Evolutionary conservation across 2,329 filamentous ascomycete species (phyloP).

Genomic region (Aspergillus pseudotamarii): DNA sequence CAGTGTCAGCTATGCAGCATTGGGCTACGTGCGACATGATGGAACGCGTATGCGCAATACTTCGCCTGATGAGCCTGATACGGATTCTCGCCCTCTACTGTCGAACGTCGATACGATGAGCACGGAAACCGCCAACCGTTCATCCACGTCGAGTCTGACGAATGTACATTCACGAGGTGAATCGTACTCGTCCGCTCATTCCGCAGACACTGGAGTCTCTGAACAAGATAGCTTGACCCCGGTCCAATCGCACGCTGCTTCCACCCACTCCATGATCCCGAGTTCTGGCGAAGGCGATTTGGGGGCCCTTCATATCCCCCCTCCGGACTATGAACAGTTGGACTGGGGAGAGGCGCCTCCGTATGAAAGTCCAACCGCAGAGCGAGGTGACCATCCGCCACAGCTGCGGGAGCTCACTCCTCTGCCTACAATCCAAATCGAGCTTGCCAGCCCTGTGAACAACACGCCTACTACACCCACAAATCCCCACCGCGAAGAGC

Average conservation of each 20-base stretch:
- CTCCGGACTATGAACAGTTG: slow-evolving; percentile 46
- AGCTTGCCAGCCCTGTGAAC: slow-evolving; percentile 31
- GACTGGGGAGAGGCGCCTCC: slow-evolving; percentile 49
- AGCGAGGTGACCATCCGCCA: slow-evolving; percentile 19
- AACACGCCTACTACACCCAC: slow-evolving; percentile 29
- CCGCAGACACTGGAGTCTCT: slow-evolving; percentile 30
- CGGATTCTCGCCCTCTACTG: slow-evolving; percentile 50
- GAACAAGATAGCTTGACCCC: slow-evolving; percentile 32
- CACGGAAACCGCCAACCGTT: slow-evolving; percentile 25
- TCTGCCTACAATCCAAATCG: slow-evolving; percentile 37
- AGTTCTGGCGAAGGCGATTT: slow-evolving; percentile 40
- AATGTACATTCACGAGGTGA: slow-evolving; percentile 35
- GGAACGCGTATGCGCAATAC: slow-evolving; percentile 51
- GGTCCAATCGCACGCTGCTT: slow-evolving; percentile 31
- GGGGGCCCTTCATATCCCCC: slow-evolving; percentile 39
- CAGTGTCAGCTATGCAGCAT: slow-evolving; percentile 51
- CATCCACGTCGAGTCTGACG: slow-evolving; percentile 31
- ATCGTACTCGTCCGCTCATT: slow-evolving; percentile 41
- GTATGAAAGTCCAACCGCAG: slow-evolving; percentile 35
- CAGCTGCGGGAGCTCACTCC: slow-evolving; percentile 24
- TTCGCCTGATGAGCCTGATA: slow-evolving; percentile 51
- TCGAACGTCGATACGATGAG: slow-evolving; percentile 40
- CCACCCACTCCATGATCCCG: slow-evolving; percentile 25
- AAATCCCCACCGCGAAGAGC: slow-evolving; percentile 15
- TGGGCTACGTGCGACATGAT: slow-evolving; percentile 53